Evolutionary conservation across 345 rosid species (phyloP).

Genomic region (Aquilaria malaccensis): DNA sequence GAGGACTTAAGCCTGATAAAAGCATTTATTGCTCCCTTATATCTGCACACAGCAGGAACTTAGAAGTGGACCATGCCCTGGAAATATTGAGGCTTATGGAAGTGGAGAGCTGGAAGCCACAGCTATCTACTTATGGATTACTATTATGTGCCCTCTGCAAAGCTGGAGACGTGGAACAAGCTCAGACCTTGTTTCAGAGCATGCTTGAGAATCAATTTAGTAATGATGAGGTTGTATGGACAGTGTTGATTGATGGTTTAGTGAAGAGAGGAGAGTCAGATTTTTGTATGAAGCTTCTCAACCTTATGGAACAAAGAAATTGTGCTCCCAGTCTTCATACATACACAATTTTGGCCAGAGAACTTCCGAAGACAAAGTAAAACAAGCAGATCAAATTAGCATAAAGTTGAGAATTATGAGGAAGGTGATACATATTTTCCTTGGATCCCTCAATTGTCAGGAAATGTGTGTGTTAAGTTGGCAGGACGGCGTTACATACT

Average conservation of each 20-base stretch:
- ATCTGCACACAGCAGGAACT: slow-evolving; percentile 41
- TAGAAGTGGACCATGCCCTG: slow-evolving; percentile 45
- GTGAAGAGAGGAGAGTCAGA: slow-evolving; percentile 36
- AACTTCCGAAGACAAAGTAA: slow-evolving; percentile 35
- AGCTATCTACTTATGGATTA: slow-evolving; percentile 25
- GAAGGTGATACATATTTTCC: slow-evolving; percentile 4
- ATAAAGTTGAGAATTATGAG: slow-evolving; percentile 10
- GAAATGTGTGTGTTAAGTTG: not conserved
- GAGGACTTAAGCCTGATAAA: slow-evolving; percentile 32
- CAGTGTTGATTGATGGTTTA: slow-evolving; percentile 56
- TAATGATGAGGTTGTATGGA: slow-evolving; percentile 56
- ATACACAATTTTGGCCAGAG: slow-evolving; percentile 32
- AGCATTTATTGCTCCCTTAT: slow-evolving; percentile 33
- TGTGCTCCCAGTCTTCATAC: slow-evolving; percentile 28
- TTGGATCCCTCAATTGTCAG: not conserved
- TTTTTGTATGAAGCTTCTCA: slow-evolving; percentile 42
- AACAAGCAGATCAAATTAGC: slow-evolving; percentile 21
- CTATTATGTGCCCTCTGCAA: slow-evolving; percentile 47
- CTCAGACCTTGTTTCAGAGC: slow-evolving; percentile 33
- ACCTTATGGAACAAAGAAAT: slow-evolving; percentile 41
- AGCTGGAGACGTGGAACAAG: slow-evolving; percentile 29
- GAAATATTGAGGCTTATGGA: slow-evolving; percentile 25
- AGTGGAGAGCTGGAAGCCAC: slow-evolving; percentile 21
- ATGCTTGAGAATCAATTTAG: slow-evolving; percentile 39
- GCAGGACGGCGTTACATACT: not conserved